phyloP scores from a whole-genome alignment of 768 basidiomycete species.

The Suillus discolor region DNA sequence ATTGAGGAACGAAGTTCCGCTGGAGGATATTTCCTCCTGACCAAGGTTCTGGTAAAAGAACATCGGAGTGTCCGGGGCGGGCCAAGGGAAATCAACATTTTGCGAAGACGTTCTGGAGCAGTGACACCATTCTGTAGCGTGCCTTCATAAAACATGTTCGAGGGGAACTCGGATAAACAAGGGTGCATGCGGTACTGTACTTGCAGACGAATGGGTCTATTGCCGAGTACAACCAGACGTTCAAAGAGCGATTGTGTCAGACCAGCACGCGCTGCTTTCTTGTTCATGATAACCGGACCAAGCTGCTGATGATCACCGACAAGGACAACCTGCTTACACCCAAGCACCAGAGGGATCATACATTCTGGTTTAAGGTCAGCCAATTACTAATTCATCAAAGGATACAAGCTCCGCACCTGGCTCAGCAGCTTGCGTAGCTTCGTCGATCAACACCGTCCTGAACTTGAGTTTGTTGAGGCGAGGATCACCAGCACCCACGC shows the following conservation, averaged over 20 bases:
- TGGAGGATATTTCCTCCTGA: slow-evolving; percentile 98
- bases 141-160: slow-evolving; percentile 99
- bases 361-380: slow-evolving; percentile 64
- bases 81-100: slow-evolving; percentile 99
- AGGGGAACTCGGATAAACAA: slow-evolving; percentile 97
- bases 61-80: slow-evolving; percentile 96
- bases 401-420: slow-evolving; percentile 60
- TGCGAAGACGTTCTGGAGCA: slow-evolving; percentile 93
- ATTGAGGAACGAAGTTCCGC: slow-evolving; percentile 98
- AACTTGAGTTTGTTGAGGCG: slow-evolving; percentile 97
- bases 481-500: slow-evolving; percentile 97
- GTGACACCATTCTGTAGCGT: slow-evolving; percentile 99
- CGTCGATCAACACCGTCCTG: slow-evolving; percentile 96
- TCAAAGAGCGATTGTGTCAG: slow-evolving; percentile 98
- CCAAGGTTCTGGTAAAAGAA: slow-evolving; percentile 99
- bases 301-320: slow-evolving; percentile 98
- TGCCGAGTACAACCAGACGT: slow-evolving; percentile 91
- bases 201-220: slow-evolving; percentile 96
- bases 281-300: slow-evolving; percentile 99
- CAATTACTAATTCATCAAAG: slow-evolving; percentile 4
- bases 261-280: slow-evolving; percentile 99
- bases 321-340: slow-evolving; percentile 97
- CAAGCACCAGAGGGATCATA: slow-evolving; percentile 98
- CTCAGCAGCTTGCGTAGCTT: slow-evolving; percentile 97
- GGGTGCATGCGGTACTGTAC: slow-evolving; percentile 99